Evolutionary conservation across 169 alveolate species (phyloP).

Genomic region (Eimeria maxima): DNA sequence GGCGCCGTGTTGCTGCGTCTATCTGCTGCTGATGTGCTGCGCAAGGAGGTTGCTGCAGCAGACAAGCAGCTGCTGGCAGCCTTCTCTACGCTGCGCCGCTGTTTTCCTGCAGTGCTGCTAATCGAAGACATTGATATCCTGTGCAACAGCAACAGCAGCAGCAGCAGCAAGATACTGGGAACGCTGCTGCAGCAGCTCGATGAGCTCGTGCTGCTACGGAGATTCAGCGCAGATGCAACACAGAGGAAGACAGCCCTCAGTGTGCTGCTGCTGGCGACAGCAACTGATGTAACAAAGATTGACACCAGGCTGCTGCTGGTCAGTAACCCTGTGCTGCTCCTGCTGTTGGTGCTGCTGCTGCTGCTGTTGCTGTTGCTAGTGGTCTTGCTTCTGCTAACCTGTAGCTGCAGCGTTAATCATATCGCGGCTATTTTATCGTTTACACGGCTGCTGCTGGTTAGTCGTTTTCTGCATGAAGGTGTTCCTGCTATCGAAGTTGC

Average conservation of each 20-base stretch:
- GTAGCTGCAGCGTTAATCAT: neutral
- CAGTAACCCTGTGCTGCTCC: neutral
- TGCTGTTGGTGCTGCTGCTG: slow-evolving; percentile 42
- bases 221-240: slow-evolving; percentile 16
- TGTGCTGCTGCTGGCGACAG: slow-evolving; percentile 49
- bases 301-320: slow-evolving; percentile 22
- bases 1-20: slow-evolving; percentile 40
- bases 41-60: slow-evolving; percentile 48
- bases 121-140: slow-evolving; percentile 48
- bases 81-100: neutral
- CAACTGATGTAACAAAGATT: neutral
- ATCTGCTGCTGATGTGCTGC: slow-evolving; percentile 31
- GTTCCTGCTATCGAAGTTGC: neutral
- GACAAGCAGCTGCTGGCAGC: slow-evolving; percentile 36
- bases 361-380: no score
- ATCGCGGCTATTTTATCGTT: neutral
- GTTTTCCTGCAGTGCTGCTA: slow-evolving; percentile 34
- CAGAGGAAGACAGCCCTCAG: neutral
- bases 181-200: slow-evolving; percentile 53
- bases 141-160: slow-evolving; percentile 57
- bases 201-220: slow-evolving; percentile 16
- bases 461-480: neutral
- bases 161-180: slow-evolving; percentile 37
- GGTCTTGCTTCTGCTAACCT: neutral
- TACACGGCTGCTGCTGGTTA: neutral